Base-by-base conservation (phyloP, 257 asterid species). In the Nicotiana otophora region DNA sequence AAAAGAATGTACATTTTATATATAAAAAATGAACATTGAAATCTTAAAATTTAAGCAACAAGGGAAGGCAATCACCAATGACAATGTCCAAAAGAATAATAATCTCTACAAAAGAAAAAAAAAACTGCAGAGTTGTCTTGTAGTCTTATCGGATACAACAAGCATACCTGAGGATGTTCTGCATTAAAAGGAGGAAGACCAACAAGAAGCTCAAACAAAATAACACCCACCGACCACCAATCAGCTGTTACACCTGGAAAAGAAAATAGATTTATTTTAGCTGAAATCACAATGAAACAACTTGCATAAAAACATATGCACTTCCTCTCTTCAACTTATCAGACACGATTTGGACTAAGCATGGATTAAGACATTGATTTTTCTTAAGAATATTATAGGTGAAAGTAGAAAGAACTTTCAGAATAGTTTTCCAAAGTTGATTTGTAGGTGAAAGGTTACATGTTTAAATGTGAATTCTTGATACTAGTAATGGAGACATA, bases 151-250 rank as follows among this genome's bases (percentile, higher is more conserved):
- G 16, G 17, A 26, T 57, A 72, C 10, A 75, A 28, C 53, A 75
- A 75, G 63, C 63, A 63, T 69, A 89, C 98, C 92, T 92, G 98
- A 72, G 98, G 99, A 83, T 88, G 83, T 77, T 92, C 97, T 31
- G 99, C 99, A 82, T 93, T 95, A 83, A 95, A 95, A 84, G 99
- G 97, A 16, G 99, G 99, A 88, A 95, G 42, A 61, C 99, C 98
- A 0, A 95, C 98, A 82, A 95, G 86, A 83, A 95, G 90, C 88
- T 95, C 99, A 64, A 88, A 95, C 78, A 95, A 93, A 87, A 95
- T 91, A 70, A 95, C 93, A 64, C 99, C 99, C 77, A 91, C 97
- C 65, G 99, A 95, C 99, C 99, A 95, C 99, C 99, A 95, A 88
- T 95, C 99, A 57, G 98, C 98, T 81, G 98, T 94, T 83, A 90